Evolutionary conservation across 441 rosid species (phyloP), one percentile per base, ranked within the genome.

Genomic region (Hura crepitans): DNA sequence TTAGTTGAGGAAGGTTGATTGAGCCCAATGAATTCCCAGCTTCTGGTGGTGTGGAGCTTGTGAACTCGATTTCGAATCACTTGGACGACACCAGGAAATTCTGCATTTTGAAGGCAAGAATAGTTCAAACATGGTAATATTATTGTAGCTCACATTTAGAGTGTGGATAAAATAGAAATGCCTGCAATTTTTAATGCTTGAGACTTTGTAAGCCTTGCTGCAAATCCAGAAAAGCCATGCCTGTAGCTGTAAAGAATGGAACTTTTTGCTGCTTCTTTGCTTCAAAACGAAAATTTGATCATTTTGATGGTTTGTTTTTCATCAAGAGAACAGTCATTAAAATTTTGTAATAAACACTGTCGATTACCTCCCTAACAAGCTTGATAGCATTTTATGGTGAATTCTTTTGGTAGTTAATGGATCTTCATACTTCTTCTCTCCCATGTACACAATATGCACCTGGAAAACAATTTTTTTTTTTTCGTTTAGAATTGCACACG

Each of bases 201-300:
- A 17, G 78, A 72, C 56, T 79, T 66, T 64, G 84, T 83, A 8
- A 87, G 77, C 73, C 80, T 87, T 23, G 89, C 89, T 6, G 87
- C 90, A 54, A 85, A 85, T 25, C 92, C 85, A 23, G 85, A 87
- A 74, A 89, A 87, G 53, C 92, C 92, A 76, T 85, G 87, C 72
- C 79, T 82, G 35, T 85, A 82, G 74, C 87, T 87, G 65, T 87
- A 79, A 23, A 89, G 77, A 74, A 87, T 75, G 22, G 91, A 89
- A 59, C 67, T 68, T 72, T 73, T 75, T 43, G 85, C 89, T 23
- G 82, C 86, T 68, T 84, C 85, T 68, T 81, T 75, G 75, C 91
- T 89, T 80, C 56, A 64, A 42, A 37, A 49, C 50, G 27, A 66
- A 50, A 1, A 55, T 3, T 12, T 7, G 11, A 56, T 37, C 35